Percentiles rank a stretch among this genome's conserved stretches.
These are phyloP conservation scores for Starmerella asiatica DNA, from an alignment of 805 yeast species.

Conservation along the genomic window DNA sequence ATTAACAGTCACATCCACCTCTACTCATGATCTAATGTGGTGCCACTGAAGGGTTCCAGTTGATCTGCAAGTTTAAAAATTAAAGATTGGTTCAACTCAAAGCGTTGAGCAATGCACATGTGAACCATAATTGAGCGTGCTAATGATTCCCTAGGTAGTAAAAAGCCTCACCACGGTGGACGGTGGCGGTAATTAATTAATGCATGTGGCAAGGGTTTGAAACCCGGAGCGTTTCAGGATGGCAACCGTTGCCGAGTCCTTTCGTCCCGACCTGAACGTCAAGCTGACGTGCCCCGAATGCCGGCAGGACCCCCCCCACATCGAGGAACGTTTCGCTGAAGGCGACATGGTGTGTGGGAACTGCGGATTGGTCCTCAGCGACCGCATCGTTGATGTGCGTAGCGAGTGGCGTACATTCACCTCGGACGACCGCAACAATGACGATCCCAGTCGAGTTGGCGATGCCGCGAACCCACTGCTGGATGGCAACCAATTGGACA, in stretches of 20 bases:
- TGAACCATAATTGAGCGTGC: too few relatives aligned
- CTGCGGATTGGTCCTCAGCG: conserved; percentile 88
- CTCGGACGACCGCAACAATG: conserved; percentile 95
- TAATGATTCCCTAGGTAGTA: too few relatives aligned
- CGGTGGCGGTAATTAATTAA: too few relatives aligned
- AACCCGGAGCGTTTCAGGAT: too few relatives aligned
- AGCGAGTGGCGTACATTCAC: conserved; percentile 98
- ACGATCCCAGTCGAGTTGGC: conserved; percentile 98
- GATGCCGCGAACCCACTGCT: conserved; percentile 87
- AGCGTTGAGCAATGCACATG: too few relatives aligned
- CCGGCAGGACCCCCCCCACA: conserved; percentile 86
- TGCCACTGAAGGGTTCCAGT: too few relatives aligned
- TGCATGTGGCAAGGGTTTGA: too few relatives aligned
- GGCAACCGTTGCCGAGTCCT: conserved; percentile 13
- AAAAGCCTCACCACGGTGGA: too few relatives aligned
- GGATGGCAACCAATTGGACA: conserved; percentile 82
- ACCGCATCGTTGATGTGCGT: conserved; percentile 82
- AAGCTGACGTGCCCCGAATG: conserved; percentile 92
- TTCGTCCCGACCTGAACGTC: conserved; percentile 50
- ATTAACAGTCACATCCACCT: too few relatives aligned
- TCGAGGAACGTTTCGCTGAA: conserved; percentile 87
- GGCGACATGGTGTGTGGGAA: conserved; percentile 98
- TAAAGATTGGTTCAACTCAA: too few relatives aligned
- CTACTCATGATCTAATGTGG: too few relatives aligned
- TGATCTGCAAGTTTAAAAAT: too few relatives aligned